These are phyloP conservation scores for Trichoderma aggressivum DNA, from an alignment of 2,329 filamentous ascomycete species.

Conservation along the genomic window DNA sequence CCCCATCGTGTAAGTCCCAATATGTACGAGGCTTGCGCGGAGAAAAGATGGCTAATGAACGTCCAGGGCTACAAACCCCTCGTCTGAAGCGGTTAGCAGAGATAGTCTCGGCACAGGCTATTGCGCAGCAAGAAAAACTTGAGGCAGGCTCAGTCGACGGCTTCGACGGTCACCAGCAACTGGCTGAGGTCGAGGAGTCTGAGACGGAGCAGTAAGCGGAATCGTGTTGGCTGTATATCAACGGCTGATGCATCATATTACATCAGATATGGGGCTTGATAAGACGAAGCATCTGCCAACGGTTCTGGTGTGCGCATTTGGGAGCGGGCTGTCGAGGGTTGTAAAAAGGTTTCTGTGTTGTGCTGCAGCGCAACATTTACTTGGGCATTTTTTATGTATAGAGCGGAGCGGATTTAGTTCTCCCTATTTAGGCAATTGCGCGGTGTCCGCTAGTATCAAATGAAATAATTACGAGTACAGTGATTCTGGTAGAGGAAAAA, in stretches of 20 bases:
- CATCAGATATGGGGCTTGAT: neutral
- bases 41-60: slow-evolving; percentile 15
- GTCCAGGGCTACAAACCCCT: slow-evolving; percentile 86
- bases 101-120: slow-evolving; percentile 94
- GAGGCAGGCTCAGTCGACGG: slow-evolving; percentile 50
- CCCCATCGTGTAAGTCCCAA: slow-evolving; percentile 76
- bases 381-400: slow-evolving; percentile 18
- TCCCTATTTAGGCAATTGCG: slow-evolving; percentile 21
- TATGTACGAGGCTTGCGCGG: neutral
- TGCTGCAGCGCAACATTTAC: slow-evolving; percentile 10
- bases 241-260: slow-evolving; percentile 20
- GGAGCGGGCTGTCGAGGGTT: slow-evolving; percentile 9
- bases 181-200: slow-evolving; percentile 51
- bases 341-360: slow-evolving; percentile 2
- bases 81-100: slow-evolving; percentile 94
- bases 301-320: neutral
- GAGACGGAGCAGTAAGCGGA: slow-evolving; percentile 23
- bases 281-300: neutral
- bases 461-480: slow-evolving; percentile 6
- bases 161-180: slow-evolving; percentile 49
- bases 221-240: slow-evolving; percentile 8
- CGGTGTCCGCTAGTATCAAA: slow-evolving; percentile 16
- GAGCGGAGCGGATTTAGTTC: slow-evolving; percentile 22
- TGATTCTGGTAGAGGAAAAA: neutral
- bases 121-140: slow-evolving; percentile 88